Conservation (phyloP, 148 eudicot species). For the Fagopyrum tataricum region DNA sequence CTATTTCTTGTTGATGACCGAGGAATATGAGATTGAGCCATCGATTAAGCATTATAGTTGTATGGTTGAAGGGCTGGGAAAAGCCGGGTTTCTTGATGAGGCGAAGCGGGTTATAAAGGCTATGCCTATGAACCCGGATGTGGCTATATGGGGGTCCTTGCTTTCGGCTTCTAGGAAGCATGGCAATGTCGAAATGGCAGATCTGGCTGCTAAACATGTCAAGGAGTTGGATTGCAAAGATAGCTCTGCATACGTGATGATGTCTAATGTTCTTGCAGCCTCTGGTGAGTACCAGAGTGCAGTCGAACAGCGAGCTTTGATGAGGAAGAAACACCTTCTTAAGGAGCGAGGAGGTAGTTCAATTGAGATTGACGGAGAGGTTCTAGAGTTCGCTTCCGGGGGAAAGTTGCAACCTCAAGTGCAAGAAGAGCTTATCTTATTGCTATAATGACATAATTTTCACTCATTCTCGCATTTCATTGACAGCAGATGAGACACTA, state of each 20-base stretch:
- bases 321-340: conserved; percentile 27
- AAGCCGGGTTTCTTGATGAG: conserved; percentile 38
- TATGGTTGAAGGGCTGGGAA: conserved; percentile 38
- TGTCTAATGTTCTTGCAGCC: conserved; percentile 41
- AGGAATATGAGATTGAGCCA: conserved; percentile 34
- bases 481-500: not conserved
- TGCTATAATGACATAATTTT: not conserved
- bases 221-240: conserved; percentile 28
- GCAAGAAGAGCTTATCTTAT: conserved; percentile 19
- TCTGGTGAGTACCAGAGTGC: conserved; percentile 39
- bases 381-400: conserved; percentile 47
- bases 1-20: conserved; percentile 30
- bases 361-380: conserved; percentile 36
- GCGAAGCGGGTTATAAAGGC: conserved; percentile 29
- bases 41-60: conserved; percentile 48
- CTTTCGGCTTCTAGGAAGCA: conserved; percentile 49
- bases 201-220: conserved; percentile 25
- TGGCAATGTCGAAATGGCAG: conserved; percentile 35
- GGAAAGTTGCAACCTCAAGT: conserved; percentile 30
- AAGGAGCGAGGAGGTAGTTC: conserved; percentile 50
- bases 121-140: conserved; percentile 41
- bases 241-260: conserved; percentile 32
- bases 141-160: conserved; percentile 40
- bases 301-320: conserved; percentile 28
- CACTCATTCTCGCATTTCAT: not conserved